Evolutionary conservation across 179 eudicot genomes (phyloP).

Genomic region (Gypsophila paniculata): DNA sequence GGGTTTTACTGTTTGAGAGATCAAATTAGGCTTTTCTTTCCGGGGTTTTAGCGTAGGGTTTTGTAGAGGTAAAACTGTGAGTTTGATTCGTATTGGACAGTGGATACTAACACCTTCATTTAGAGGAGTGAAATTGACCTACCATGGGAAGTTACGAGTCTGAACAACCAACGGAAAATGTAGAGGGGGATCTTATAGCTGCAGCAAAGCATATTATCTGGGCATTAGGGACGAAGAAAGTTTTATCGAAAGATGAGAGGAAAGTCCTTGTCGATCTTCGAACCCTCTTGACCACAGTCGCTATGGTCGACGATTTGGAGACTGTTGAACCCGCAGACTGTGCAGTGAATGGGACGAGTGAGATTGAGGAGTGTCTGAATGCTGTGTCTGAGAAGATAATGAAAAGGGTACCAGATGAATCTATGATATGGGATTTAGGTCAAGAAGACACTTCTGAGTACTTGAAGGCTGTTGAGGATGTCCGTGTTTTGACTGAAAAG

Average conservation of each 20-base stretch:
- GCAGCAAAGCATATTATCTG: constrained; percentile 54
- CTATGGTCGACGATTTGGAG: constrained; percentile 22
- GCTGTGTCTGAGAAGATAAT: constrained; percentile 46
- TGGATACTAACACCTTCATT: too few relatives aligned
- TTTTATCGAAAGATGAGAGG: constrained; percentile 31
- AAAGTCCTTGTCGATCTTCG: constrained; percentile 40
- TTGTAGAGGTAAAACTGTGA: too few relatives aligned
- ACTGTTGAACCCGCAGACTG: constrained; percentile 15
- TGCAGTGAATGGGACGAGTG: constrained; percentile 23
- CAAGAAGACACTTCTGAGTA: constrained; percentile 40
- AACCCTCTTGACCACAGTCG: constrained; percentile 39
- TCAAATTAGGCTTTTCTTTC: constrained; percentile 4
- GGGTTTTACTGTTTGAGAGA: constrained; percentile 27
- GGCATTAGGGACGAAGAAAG: constrained; percentile 34
- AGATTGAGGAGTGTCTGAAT: constrained; percentile 40
- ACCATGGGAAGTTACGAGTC: constrained; percentile 29
- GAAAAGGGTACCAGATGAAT: constrained; percentile 35
- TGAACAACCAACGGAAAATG: constrained; percentile 22
- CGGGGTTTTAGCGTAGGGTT: constrained; percentile 8
- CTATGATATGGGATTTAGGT: constrained; percentile 67
- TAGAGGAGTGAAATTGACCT: constrained; percentile 19
- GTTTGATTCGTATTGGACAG: too few relatives aligned
- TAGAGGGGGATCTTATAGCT: constrained; percentile 24
- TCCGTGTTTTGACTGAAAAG: constrained; percentile 36
- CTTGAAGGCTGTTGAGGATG: constrained; percentile 57